Evolutionary conservation across 306 rosid genomes (phyloP).

Genomic region (Vicia villosa): DNA sequence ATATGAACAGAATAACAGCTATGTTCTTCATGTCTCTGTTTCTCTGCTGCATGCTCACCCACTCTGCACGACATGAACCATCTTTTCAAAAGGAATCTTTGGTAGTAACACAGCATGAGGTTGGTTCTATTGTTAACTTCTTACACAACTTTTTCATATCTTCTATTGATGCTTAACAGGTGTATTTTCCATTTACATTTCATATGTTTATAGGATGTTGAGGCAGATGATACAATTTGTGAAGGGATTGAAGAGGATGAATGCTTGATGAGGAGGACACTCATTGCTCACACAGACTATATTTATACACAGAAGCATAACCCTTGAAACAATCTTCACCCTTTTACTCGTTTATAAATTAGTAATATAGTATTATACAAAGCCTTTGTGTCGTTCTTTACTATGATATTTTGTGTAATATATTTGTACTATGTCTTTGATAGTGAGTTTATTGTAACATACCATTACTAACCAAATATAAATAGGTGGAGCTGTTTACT

Average conservation of each 20-base stretch:
- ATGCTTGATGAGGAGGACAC: conserved; percentile 59
- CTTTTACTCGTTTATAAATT: neutral
- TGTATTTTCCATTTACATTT: no score
- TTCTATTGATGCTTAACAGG: neutral
- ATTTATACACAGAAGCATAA: conserved; percentile 54
- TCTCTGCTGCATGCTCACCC: conserved; percentile 34
- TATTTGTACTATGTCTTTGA: neutral
- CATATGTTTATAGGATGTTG: conserved; percentile 27
- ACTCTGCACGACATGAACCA: conserved; percentile 46
- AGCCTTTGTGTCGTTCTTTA: no score
- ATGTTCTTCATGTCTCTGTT: conserved; percentile 42
- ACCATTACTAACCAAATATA: neutral
- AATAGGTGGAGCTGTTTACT: neutral
- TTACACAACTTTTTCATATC: neutral
- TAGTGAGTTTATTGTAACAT: neutral
- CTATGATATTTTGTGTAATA: neutral
- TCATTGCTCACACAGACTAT: conserved; percentile 55
- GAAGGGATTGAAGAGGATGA: conserved; percentile 46
- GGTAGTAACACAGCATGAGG: conserved; percentile 14
- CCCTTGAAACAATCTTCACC: conserved; percentile 38
- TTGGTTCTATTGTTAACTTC: neutral
- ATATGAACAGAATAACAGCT: conserved; percentile 40
- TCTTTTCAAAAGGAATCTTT: conserved; percentile 16
- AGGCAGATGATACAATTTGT: conserved; percentile 38
- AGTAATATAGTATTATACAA: no score